Conservation (phyloP, 768 basidiomycete species). For the Rhizopogon vulgaris region DNA sequence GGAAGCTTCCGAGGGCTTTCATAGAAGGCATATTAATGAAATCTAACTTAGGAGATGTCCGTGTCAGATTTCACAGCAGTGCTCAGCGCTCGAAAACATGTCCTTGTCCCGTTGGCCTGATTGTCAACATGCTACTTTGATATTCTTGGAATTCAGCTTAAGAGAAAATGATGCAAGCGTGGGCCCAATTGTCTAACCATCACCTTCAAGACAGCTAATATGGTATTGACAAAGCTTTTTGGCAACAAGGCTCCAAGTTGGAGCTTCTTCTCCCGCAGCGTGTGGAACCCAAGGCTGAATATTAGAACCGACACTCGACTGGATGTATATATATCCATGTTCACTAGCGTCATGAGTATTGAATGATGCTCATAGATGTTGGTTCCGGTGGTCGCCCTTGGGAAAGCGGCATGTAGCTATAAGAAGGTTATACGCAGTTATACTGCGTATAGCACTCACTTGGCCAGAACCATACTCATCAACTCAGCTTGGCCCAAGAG, state of each 20-base stretch:
- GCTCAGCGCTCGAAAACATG: background rate
- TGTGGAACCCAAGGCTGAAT: background rate
- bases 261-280: background rate
- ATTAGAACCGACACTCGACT: background rate
- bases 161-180: no score
- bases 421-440: no score
- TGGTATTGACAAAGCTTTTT: background rate
- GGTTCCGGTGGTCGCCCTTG: background rate
- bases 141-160: background rate
- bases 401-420: background rate
- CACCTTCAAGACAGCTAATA: background rate
- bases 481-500: background rate
- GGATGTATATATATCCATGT: background rate
- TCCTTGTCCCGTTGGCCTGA: background rate
- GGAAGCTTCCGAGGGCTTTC: slow-evolving; percentile 1
- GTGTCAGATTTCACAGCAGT: background rate
- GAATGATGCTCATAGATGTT: background rate
- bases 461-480: background rate
- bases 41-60: background rate
- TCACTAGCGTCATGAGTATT: background rate
- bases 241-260: background rate
- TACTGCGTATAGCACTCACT: background rate
- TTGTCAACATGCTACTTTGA: background rate
- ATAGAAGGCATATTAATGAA: background rate
- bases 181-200: no score